phyloP scores from a whole-genome alignment of 1,139 yeast species.

The Hansenula sp. region DNA sequence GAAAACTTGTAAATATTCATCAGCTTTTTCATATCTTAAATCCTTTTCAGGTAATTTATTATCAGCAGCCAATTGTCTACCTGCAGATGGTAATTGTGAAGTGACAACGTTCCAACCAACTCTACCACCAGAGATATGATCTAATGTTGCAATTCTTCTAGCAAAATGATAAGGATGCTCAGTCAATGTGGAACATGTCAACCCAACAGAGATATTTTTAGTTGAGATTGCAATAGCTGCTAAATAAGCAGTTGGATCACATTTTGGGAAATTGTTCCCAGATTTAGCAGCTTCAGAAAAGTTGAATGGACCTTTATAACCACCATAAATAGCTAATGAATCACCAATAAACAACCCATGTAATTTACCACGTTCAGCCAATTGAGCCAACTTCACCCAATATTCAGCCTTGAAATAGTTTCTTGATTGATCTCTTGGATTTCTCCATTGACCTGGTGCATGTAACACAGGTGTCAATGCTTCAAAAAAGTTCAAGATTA shows the following conservation, averaged over 20 bases:
- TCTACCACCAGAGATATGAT: conserved; percentile 39
- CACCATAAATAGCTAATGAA: conserved; percentile 40
- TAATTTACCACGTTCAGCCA: conserved; percentile 41
- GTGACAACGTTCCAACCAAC: conserved; percentile 43
- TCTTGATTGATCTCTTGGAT: conserved; percentile 35
- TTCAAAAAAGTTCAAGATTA: conserved; percentile 20
- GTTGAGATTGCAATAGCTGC: conserved; percentile 40
- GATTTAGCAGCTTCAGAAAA: conserved; percentile 32
- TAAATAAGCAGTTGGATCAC: conserved; percentile 36
- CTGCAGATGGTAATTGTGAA: conserved; percentile 37
- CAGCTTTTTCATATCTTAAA: conserved; percentile 37
- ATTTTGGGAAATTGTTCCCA: conserved; percentile 38
- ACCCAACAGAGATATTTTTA: conserved; percentile 33
- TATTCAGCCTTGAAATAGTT: conserved; percentile 36
- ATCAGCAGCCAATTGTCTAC: conserved; percentile 34
- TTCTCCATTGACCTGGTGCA: conserved; percentile 38
- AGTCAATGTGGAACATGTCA: conserved; percentile 38
- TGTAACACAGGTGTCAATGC: conserved; percentile 33
- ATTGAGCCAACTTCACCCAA: conserved; percentile 41
- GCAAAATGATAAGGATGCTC: conserved; percentile 42
- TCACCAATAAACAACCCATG: conserved; percentile 42
- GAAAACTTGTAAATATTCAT: conserved; percentile 38
- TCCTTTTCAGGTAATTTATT: conserved; percentile 35
- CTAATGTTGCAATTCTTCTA: conserved; percentile 38
- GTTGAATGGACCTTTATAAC: conserved; percentile 35